Evolutionary conservation across 176 grass and related monocot genomes (phyloP), one percentile per base, ranked within the genome.

Genomic region (Oryza punctata): DNA sequence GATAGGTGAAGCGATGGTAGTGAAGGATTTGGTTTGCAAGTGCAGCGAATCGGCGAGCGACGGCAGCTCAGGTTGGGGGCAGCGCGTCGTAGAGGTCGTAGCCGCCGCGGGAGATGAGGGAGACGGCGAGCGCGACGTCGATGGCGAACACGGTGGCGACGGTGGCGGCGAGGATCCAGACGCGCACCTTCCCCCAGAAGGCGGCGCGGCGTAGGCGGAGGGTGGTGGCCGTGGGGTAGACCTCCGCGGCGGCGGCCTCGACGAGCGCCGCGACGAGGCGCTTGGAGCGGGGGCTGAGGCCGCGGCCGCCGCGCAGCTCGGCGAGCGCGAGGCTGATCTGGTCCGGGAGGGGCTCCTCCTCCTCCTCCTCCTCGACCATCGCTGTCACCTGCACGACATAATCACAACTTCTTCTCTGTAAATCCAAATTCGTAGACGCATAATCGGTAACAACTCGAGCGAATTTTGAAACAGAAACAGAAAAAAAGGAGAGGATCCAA

Each of bases 101-200:
- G 18, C 7, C 25, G 72, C 57, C 32, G 72, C 33, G 33, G 23
- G 32, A 72, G 43, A 66, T 16, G 32, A 89, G 30, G 32, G 74
- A 47, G 24, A 47, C 54, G 43, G 25, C 32, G 78, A 89, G 70
- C 52, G 43, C 82, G 29, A 25, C 6, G 72, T 89, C 88, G 3
- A 81, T 29, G 65, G 72, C 72, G 52, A 44, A 57, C 65, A 89
- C 72, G 41, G 78, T 27, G 65, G 60, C 46, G 78, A 89, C 65
- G 19, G 72, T 77, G 41, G 43, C 43, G 25, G 88, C 65, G 65
- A 89, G 82, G 78, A 85, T 13, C 12, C 19, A 41, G 32, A 85
- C 65, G 25, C 82, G 88, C 43, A 81, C 65, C 83, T 85, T 89
- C 4, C 72, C 67, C 88, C 82, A 89, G 72, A 89, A 85, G 32